Evolutionary conservation across 257 asterid genomes (phyloP).

Genomic region (Petunia secreta): DNA sequence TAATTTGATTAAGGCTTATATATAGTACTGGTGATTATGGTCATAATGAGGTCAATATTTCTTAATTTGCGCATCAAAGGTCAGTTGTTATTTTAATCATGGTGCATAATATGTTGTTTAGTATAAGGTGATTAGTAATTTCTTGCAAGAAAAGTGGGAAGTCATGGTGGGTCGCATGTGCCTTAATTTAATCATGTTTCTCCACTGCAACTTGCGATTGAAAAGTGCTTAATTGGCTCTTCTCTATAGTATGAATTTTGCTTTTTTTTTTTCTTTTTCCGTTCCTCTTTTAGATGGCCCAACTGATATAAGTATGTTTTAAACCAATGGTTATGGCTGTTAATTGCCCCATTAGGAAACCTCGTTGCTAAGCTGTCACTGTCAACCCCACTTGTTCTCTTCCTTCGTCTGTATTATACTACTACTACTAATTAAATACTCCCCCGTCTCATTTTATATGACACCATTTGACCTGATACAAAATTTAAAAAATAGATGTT

Average conservation of each 20-base stretch:
- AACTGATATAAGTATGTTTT: neutral
- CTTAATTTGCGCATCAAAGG: too few relatives aligned
- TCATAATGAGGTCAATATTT: too few relatives aligned
- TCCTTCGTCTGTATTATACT: conserved; percentile 6
- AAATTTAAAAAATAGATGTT: too few relatives aligned
- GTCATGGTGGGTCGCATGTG: conserved; percentile 14
- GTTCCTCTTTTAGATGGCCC: neutral
- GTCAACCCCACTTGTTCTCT: conserved; percentile 26
- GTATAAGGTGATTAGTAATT: too few relatives aligned
- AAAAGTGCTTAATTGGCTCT: conserved; percentile 26
- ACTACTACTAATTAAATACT: too few relatives aligned
- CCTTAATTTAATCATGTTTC: conserved; percentile 1
- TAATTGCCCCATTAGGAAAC: conserved; percentile 47
- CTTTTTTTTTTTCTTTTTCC: neutral
- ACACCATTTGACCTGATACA: too few relatives aligned
- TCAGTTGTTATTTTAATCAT: too few relatives aligned
- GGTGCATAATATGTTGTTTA: too few relatives aligned
- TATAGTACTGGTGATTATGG: too few relatives aligned
- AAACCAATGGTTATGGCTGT: conserved; percentile 26
- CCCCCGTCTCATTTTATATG: too few relatives aligned
- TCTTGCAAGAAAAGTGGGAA: neutral
- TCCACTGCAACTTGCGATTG: neutral
- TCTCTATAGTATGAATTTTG: neutral
- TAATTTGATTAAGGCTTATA: too few relatives aligned
- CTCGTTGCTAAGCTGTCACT: conserved; percentile 19